Evolutionary conservation across 805 yeast genomes (phyloP).

Genomic region (Kurtzmaniella cleridarum): DNA sequence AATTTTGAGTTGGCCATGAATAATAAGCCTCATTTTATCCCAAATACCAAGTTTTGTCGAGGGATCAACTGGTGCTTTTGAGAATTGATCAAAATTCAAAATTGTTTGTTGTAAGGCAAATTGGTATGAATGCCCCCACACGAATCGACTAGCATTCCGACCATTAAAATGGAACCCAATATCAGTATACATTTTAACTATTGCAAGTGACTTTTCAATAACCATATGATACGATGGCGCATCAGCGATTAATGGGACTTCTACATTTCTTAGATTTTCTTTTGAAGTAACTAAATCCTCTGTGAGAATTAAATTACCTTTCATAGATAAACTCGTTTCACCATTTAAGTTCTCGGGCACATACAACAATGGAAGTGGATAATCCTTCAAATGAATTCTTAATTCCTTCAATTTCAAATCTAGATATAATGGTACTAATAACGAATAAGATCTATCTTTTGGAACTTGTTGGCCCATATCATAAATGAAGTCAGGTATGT

Average conservation of each 20-base stretch:
- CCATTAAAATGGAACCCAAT: conserved; percentile 53
- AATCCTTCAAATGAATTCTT: conserved; percentile 72
- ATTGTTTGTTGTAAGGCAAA: conserved; percentile 80
- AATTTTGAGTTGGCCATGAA: conserved; percentile 67
- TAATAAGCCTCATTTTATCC: conserved; percentile 76
- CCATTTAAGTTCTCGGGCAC: conserved; percentile 47
- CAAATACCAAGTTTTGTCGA: conserved; percentile 84
- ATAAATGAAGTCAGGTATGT: conserved; percentile 50
- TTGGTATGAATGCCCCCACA: conserved; percentile 83
- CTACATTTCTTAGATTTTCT: conserved; percentile 52
- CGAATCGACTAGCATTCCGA: conserved; percentile 53
- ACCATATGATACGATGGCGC: conserved; percentile 46
- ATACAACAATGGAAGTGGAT: conserved; percentile 76
- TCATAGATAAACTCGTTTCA: conserved; percentile 25
- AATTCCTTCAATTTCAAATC: conserved; percentile 56
- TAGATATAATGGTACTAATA: conserved; percentile 59
- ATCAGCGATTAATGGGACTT: conserved; percentile 51
- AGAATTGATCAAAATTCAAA: conserved; percentile 72
- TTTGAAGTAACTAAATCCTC: conserved; percentile 54
- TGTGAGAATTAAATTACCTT: conserved; percentile 64
- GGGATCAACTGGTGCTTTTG: conserved; percentile 87
- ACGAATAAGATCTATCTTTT: conserved; percentile 56
- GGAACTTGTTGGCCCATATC: conserved; percentile 84
- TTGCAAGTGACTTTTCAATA: conserved; percentile 70
- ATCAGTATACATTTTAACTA: conserved; percentile 67